Evolutionary conservation across 2,329 filamentous ascomycete species (phyloP).

Genomic region (Clarireedia paspali): DNA sequence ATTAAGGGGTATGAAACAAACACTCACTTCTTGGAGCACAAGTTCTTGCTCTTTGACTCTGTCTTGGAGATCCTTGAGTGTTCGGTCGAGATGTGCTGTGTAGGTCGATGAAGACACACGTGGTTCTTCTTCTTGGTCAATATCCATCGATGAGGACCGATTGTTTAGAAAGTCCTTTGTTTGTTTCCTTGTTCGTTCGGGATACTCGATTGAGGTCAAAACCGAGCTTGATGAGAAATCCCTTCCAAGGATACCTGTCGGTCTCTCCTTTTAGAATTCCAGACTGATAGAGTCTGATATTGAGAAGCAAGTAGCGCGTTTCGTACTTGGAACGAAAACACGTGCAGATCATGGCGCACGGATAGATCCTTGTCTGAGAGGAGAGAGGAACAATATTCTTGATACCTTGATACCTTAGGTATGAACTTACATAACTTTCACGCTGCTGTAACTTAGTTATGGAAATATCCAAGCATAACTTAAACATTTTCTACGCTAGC

Average conservation of each 20-base stretch:
- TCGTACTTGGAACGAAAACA: not conserved
- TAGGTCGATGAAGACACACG: slow-evolving; percentile 34
- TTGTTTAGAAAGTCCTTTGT: too few species aligned
- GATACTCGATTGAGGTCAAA: too few species aligned
- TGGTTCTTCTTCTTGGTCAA: slow-evolving; percentile 15
- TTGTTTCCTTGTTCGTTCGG: too few species aligned
- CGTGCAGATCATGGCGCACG: not conserved
- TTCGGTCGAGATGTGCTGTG: slow-evolving; percentile 53
- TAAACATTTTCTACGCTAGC: not conserved
- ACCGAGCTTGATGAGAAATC: too few species aligned
- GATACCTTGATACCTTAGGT: not conserved
- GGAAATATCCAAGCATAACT: not conserved
- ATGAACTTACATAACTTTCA: not conserved
- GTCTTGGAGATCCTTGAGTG: slow-evolving; percentile 57
- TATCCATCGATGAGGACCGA: not conserved
- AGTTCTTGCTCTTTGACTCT: slow-evolving; percentile 47
- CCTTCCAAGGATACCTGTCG: not conserved
- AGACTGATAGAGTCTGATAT: not conserved
- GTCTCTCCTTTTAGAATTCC: not conserved
- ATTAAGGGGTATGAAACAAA: not conserved
- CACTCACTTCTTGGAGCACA: slow-evolving; percentile 38
- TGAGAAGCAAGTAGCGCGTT: not conserved
- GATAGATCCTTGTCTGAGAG: not conserved
- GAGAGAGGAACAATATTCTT: too few species aligned
- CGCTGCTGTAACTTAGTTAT: not conserved